phyloP scores from a whole-genome alignment of 1,284 basidiomycete species.

The Cryptococcus jaspeensis region DNA sequence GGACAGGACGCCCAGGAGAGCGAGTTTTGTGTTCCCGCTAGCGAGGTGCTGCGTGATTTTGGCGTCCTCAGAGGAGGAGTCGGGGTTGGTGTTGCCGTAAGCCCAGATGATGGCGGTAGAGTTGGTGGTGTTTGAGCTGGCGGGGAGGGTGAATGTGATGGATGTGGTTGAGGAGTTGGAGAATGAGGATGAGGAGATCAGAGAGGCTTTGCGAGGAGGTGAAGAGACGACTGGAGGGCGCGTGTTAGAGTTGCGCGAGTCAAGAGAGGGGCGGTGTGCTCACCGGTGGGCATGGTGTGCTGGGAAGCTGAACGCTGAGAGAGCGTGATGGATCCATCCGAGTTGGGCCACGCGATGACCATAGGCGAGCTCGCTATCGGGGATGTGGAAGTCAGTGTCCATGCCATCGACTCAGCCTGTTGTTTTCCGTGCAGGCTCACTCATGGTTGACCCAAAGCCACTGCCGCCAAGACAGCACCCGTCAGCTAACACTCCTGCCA shows the following conservation, averaged over 20 bases:
- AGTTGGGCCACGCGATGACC: constrained; percentile 66
- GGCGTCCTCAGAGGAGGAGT: constrained; percentile 50
- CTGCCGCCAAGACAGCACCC: constrained; percentile 2
- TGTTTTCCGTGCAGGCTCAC: constrained; percentile 10
- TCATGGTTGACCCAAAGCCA: constrained; percentile 60
- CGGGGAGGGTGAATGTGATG: constrained; percentile 57
- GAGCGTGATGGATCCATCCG: constrained; percentile 58
- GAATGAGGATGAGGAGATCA: constrained; percentile 48
- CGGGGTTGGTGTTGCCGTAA: constrained; percentile 54
- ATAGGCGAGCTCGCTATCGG: constrained; percentile 55
- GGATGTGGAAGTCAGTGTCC: background rate
- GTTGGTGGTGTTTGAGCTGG: constrained; percentile 48
- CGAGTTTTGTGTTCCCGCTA: constrained; percentile 50
- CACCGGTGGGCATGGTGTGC: constrained; percentile 57
- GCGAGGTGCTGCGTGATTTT: constrained; percentile 54
- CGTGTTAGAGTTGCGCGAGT: background rate
- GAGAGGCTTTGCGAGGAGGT: constrained; percentile 57
- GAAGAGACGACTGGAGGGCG: constrained; percentile 27
- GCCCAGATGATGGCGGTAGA: constrained; percentile 58
- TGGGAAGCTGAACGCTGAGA: constrained; percentile 59
- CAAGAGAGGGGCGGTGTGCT: constrained; percentile 1
- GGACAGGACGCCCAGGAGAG: constrained; percentile 52
- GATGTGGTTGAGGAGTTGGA: constrained; percentile 29
- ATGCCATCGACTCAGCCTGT: background rate
- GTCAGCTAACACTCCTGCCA: too few relatives aligned